phyloP scores from a whole-genome alignment of 805 yeast species.

The Candida ponderosae region DNA sequence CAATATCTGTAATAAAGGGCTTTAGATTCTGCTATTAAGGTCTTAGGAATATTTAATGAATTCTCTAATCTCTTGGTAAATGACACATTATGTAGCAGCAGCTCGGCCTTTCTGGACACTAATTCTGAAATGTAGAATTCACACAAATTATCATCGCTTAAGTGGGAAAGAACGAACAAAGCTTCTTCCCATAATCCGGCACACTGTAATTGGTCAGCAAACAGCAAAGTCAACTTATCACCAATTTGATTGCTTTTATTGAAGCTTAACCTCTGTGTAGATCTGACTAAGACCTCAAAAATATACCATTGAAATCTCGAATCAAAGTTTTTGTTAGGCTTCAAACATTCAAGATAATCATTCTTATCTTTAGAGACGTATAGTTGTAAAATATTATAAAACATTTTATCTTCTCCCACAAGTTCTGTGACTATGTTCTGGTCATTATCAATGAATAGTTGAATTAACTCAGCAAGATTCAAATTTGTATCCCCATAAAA shows the following conservation, averaged over 20 bases:
- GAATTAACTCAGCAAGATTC: constrained; percentile 24
- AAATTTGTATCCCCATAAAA: constrained; percentile 50
- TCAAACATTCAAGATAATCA: constrained; percentile 9
- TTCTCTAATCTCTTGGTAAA: constrained; percentile 28
- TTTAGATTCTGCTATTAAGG: constrained; percentile 44
- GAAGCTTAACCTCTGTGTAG: constrained; percentile 17
- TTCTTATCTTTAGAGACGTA: constrained; percentile 17
- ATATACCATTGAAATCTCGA: constrained; percentile 45
- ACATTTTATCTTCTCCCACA: constrained; percentile 11
- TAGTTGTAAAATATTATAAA: constrained; percentile 21
- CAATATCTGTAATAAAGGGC: constrained; percentile 46
- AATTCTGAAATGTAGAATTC: constrained; percentile 28
- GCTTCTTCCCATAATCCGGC: constrained; percentile 51
- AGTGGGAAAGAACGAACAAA: constrained; percentile 52
- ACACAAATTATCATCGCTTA: constrained; percentile 39
- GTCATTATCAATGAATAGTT: constrained; percentile 16
- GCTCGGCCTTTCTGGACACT: constrained; percentile 18
- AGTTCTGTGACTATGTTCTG: constrained; percentile 3
- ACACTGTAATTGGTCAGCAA: constrained; percentile 45
- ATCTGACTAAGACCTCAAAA: constrained; percentile 33
- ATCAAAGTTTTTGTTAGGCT: constrained; percentile 19
- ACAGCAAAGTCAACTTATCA: constrained; percentile 30
- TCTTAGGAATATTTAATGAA: constrained; percentile 38
- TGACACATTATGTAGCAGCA: constrained; percentile 7
- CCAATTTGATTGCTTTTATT: constrained; percentile 16